Evolutionary conservation across 1,284 basidiomycete genomes (phyloP).

Genomic region (Ceratobasidium sp.): DNA sequence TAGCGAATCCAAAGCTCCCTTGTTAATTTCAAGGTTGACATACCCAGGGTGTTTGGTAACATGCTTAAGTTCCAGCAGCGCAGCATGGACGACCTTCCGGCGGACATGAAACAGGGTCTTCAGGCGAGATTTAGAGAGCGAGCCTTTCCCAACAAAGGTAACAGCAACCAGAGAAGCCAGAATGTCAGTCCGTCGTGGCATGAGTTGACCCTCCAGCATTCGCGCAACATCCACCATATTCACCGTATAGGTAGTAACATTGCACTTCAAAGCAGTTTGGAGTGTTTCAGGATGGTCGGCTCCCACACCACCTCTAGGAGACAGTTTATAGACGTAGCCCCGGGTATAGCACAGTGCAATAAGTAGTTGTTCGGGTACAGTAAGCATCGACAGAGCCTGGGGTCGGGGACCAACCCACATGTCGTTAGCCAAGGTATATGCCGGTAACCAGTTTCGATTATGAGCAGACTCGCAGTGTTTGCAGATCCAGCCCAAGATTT

Average conservation of each 20-base stretch:
- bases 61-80: constrained; percentile 47
- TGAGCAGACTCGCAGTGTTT: not conserved
- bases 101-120: constrained; percentile 53
- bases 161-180: constrained; percentile 57
- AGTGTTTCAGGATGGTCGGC: constrained; percentile 45
- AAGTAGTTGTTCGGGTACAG: no score
- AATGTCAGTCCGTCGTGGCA: constrained; percentile 55
- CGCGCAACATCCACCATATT: constrained; percentile 51
- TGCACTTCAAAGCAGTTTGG: constrained; percentile 56
- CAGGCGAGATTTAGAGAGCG: constrained; percentile 54
- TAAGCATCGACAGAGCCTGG: no score
- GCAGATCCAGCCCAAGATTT: not conserved
- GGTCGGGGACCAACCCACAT: constrained; percentile 6
- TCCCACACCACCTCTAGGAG: constrained; percentile 51
- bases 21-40: constrained; percentile 6
- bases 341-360: no score
- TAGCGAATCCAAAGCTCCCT: constrained; percentile 1
- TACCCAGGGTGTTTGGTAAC: constrained; percentile 36
- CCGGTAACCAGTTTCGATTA: not conserved
- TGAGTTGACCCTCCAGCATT: constrained; percentile 56
- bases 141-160: constrained; percentile 56
- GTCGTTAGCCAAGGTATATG: not conserved
- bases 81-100: constrained; percentile 50
- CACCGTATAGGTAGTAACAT: constrained; percentile 56
- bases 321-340: constrained; percentile 58